Evolutionary conservation across 768 basidiomycete genomes (phyloP).

Genomic region (Termitomyces sp.): DNA sequence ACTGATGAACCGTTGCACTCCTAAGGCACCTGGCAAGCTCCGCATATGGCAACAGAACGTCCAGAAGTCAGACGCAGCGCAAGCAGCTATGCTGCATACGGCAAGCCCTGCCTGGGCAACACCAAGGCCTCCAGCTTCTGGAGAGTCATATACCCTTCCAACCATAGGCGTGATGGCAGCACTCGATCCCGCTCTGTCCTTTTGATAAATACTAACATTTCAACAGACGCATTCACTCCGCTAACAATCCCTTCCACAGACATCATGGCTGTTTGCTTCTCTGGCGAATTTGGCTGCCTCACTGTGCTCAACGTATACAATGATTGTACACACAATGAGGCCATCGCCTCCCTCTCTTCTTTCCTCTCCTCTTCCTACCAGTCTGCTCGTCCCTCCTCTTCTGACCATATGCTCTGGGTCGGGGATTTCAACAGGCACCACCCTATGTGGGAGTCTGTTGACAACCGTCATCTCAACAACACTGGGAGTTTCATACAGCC

Average conservation of each 20-base stretch:
- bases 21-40: neutral
- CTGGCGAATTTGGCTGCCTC: neutral
- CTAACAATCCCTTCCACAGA: neutral
- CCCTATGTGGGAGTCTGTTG: neutral
- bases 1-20: too few species aligned
- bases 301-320: neutral
- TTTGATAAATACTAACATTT: neutral
- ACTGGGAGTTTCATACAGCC: too few species aligned
- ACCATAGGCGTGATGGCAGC: neutral
- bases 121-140: neutral
- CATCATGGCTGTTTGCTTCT: neutral
- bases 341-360: too few species aligned
- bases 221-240: neutral
- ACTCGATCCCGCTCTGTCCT: neutral
- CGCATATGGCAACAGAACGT: neutral
- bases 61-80: neutral
- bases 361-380: too few species aligned
- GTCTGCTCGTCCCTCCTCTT: too few species aligned
- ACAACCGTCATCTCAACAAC: too few species aligned
- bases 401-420: too few species aligned
- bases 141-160: neutral
- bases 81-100: too few species aligned
- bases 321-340: neutral
- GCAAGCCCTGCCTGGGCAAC: neutral
- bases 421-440: neutral